Percentiles rank a stretch among this genome's conserved stretches.
These are phyloP conservation scores for Colletotrichum orbiculare DNA, from an alignment of 2,329 filamentous ascomycete species.

Conservation along the genomic window DNA sequence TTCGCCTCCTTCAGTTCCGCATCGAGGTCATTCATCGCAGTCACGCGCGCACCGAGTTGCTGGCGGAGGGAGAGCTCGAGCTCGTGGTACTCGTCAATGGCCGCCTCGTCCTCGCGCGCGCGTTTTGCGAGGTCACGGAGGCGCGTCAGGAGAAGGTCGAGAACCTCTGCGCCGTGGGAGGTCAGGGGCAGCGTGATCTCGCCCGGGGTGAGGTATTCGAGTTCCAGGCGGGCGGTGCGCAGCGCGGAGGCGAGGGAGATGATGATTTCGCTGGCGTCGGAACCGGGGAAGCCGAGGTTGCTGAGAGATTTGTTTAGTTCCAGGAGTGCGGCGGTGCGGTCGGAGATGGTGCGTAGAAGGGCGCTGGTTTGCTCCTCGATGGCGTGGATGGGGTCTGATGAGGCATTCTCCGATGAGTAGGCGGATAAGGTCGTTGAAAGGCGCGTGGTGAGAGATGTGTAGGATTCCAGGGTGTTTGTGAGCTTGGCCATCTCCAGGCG, in stretches of 20 bases:
- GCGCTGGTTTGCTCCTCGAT: conserved; percentile 56
- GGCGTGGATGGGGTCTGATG: conserved; percentile 25
- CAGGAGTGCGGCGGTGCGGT: conserved; percentile 59
- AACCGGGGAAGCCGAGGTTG: conserved; percentile 62
- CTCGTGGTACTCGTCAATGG: conserved; percentile 69
- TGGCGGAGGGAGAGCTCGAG: conserved; percentile 66
- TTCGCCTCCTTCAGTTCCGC: conserved; percentile 52
- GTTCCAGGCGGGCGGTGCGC: conserved; percentile 67
- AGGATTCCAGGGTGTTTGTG: conserved; percentile 58
- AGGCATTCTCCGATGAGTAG: conserved; percentile 39
- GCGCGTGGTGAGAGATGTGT: conserved; percentile 54
- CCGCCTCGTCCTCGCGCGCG: conserved; percentile 60
- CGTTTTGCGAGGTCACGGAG: conserved; percentile 61
- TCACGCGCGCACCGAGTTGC: conserved; percentile 65
- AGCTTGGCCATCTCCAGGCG: conserved; percentile 61
- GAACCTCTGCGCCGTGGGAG: conserved; percentile 63
- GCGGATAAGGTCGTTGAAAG: conserved; percentile 51
- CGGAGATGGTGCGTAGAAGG: conserved; percentile 58
- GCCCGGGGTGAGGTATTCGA: conserved; percentile 71
- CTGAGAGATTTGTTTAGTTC: conserved; percentile 58
- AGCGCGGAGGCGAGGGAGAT: conserved; percentile 60
- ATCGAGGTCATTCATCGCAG: conserved; percentile 61
- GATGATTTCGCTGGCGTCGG: conserved; percentile 61
- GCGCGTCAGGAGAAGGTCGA: conserved; percentile 63
- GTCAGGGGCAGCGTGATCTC: conserved; percentile 65